A percentile compares a stretch with the other conserved stretches of the same genome.
These are phyloP conservation scores for Aristolochia contorta DNA, from an alignment of 164 flowering plant species.

Conservation along the genomic window DNA sequence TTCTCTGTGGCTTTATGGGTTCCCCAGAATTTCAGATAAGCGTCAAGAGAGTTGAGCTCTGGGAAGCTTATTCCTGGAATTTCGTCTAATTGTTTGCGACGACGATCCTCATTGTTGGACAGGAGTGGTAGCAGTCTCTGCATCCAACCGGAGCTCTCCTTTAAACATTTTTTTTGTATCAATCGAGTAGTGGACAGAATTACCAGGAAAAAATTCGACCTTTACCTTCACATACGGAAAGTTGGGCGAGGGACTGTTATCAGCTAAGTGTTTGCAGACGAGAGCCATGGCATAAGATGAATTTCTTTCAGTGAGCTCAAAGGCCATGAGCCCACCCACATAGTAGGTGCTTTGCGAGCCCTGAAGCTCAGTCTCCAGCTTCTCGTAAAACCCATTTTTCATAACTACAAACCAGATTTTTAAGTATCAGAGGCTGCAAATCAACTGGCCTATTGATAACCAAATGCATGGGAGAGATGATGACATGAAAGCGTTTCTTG, in stretches of 20 bases:
- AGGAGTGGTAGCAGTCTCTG: constrained; percentile 49
- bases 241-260: constrained; percentile 25
- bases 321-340: constrained; percentile 73
- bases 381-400: constrained; percentile 61
- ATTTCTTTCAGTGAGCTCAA: constrained; percentile 83
- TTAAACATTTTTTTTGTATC: neutral
- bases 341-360: constrained; percentile 57
- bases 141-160: constrained; percentile 2
- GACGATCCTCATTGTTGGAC: constrained; percentile 10
- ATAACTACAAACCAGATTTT: constrained; percentile 37
- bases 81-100: constrained; percentile 26
- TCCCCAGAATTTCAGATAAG: constrained; percentile 66
- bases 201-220: neutral
- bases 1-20: constrained; percentile 29
- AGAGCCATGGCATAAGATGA: constrained; percentile 62
- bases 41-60: constrained; percentile 44
- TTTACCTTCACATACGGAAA: constrained; percentile 66
- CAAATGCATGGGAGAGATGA: neutral
- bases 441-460: neutral
- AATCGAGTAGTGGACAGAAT: neutral
- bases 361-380: constrained; percentile 59
- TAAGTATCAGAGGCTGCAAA: neutral
- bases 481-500: neutral
- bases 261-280: constrained; percentile 62
- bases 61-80: constrained; percentile 45